Evolutionary conservation across 169 alveolate species (phyloP), one percentile per base, ranked within the genome.

Genomic region (Perkinsus olseni): DNA sequence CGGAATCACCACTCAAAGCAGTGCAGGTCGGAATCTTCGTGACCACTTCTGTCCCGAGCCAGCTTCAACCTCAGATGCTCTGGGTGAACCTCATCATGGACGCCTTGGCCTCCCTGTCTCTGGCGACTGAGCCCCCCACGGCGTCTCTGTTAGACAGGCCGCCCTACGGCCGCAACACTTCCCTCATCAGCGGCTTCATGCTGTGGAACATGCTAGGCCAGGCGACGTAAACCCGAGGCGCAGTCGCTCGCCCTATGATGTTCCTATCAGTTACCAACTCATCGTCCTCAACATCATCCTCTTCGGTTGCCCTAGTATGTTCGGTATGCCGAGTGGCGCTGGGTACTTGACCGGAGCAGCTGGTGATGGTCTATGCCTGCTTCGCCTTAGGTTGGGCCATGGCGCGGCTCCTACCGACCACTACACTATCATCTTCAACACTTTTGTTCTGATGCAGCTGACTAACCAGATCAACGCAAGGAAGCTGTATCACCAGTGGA

Each of bases 71-170:
- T n/a, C 95, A 96, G 95, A 95, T 96, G 96, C 95, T 96, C 39
- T 94, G 96, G 97, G 93, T 98, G 3, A 97, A 98, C 94, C 94
- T 98, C 91, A 97, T 97, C 92, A 97, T 97, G 98, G 99, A 97
- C 95, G 96, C 98, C 91, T 95, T 98, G 74, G 99, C 98, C 34
- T 96, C 98, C 24, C 94, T 97, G 21, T 99, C 99, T 13, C 95
- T 98, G 38, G 98, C 99, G 17, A 98, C 99, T 39, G 99, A 98
- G 93, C 97, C 97, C n/a, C 99, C 99, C 28, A 97, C 96, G 38
- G 97, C 96, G 34, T 97, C 95, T 36, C 95, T 97, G 38, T 93
- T 98, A 38, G 91, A 96, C 74, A 94, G 98, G 96, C 96, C 96
- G 91, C 99, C 99, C 38, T 97, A 98, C 39, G 96, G 96, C 92